Conservation (phyloP, 1,139 yeast species). For the Saccharomyces hybrid region DNA sequence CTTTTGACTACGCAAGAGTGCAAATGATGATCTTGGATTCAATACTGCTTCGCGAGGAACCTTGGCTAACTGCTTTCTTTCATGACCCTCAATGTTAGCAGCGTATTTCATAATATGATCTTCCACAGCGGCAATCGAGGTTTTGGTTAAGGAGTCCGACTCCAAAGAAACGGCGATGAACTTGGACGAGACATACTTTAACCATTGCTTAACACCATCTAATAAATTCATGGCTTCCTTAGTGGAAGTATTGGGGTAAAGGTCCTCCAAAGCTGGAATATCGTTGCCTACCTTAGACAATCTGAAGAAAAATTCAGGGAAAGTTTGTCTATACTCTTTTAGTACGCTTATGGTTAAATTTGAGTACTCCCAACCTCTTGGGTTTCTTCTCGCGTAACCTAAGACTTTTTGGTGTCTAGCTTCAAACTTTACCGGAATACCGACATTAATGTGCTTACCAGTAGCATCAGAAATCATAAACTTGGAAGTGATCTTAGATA, state of each 20-base stretch:
- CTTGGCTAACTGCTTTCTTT: slow-evolving; percentile 57
- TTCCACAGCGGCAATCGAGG: slow-evolving; percentile 64
- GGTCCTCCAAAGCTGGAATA: slow-evolving; percentile 37
- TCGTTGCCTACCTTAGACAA: slow-evolving; percentile 28
- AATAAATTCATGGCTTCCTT: slow-evolving; percentile 41
- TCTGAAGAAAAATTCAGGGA: slow-evolving; percentile 51
- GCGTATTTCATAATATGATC: slow-evolving; percentile 46
- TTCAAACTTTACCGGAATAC: slow-evolving; percentile 80
- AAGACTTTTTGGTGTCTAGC: slow-evolving; percentile 72
- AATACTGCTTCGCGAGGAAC: slow-evolving; percentile 83
- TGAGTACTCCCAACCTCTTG: slow-evolving; percentile 78
- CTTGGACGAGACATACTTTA: slow-evolving; percentile 46
- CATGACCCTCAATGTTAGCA: slow-evolving; percentile 37
- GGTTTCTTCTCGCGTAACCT: slow-evolving; percentile 69
- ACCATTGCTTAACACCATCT: slow-evolving; percentile 47
- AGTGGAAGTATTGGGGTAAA: slow-evolving; percentile 34
- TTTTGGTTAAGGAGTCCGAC: slow-evolving; percentile 68
- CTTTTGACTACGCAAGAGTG: slow-evolving; percentile 63
- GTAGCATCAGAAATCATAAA: slow-evolving; percentile 51
- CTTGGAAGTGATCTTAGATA: slow-evolving; percentile 72
- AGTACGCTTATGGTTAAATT: slow-evolving; percentile 64
- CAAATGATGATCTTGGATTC: slow-evolving; percentile 66
- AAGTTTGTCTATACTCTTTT: slow-evolving; percentile 50
- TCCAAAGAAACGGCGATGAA: slow-evolving; percentile 65
- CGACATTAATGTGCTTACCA: slow-evolving; percentile 60